phyloP scores from a whole-genome alignment of 805 yeast species.

The Soucietia sequanensis region DNA sequence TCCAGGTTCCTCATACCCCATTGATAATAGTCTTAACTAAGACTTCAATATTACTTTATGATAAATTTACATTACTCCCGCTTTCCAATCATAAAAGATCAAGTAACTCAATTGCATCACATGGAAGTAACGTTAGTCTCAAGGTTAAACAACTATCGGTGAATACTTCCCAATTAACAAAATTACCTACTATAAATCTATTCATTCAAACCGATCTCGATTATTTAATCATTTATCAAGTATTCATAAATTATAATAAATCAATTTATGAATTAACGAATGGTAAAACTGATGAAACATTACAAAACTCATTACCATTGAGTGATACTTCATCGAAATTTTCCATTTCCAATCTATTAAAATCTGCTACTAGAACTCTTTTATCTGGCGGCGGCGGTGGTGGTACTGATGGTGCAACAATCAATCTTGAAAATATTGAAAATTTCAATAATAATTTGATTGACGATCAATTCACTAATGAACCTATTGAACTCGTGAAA shows the following conservation, averaged over 20 bases:
- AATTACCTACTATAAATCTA: slow-evolving; percentile 26
- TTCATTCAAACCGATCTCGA: slow-evolving; percentile 41
- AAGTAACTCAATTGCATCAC: slow-evolving; percentile 39
- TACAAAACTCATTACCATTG: slow-evolving; percentile 37
- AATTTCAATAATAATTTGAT: slow-evolving; percentile 23
- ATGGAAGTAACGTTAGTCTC: slow-evolving; percentile 46
- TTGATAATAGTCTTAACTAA: slow-evolving; percentile 29
- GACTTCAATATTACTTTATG: slow-evolving; percentile 24
- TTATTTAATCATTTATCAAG: slow-evolving; percentile 43
- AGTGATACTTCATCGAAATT: slow-evolving; percentile 21
- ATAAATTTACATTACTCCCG: slow-evolving; percentile 37
- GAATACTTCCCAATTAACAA: slow-evolving; percentile 34
- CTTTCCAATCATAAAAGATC: slow-evolving; percentile 48
- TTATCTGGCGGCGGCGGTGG: too few relatives aligned
- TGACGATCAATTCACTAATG: slow-evolving; percentile 33
- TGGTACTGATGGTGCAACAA: slow-evolving; percentile 8
- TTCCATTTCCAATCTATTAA: slow-evolving; percentile 27
- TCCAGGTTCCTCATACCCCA: slow-evolving; percentile 26
- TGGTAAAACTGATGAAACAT: slow-evolving; percentile 21
- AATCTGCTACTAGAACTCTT: slow-evolving; percentile 31
- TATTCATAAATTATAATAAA: slow-evolving; percentile 25
- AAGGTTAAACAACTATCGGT: slow-evolving; percentile 36
- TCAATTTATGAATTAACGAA: slow-evolving; percentile 34
- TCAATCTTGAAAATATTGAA: slow-evolving; percentile 35
- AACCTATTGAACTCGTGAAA: slow-evolving; percentile 24